Conservation (phyloP, 768 basidiomycete genomes). For the Tulasnella sp. region DNA sequence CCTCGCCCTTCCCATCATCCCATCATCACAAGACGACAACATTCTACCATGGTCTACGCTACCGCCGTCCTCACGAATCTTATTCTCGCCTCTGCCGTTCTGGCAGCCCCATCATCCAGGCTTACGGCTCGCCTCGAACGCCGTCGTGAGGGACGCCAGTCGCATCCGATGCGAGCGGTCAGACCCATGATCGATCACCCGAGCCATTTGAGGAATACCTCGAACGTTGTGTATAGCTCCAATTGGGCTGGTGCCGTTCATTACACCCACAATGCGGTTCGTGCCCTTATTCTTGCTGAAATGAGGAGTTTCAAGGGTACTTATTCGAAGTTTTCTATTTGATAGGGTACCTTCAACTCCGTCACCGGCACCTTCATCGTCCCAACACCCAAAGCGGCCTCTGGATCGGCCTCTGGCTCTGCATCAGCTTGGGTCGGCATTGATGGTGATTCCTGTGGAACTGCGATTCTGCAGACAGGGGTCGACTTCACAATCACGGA, state of each 20-base stretch:
- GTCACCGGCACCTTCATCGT: slow-evolving; percentile 31
- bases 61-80: slow-evolving; percentile 21
- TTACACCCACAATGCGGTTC: slow-evolving; percentile 22
- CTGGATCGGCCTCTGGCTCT: slow-evolving; percentile 26
- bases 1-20: no score
- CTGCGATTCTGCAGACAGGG: slow-evolving; percentile 31
- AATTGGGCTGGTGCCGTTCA: slow-evolving; percentile 32
- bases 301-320: no score
- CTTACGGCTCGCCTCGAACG: slow-evolving; percentile 21
- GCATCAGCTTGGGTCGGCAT: slow-evolving; percentile 28
- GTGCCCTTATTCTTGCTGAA: no score
- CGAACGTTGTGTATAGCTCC: slow-evolving; percentile 25
- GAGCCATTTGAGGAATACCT: slow-evolving; percentile 18
- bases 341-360: slow-evolving; percentile 28
- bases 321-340: no score
- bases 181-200: background rate
- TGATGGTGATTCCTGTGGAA: slow-evolving; percentile 30
- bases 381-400: slow-evolving; percentile 26
- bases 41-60: slow-evolving; percentile 18
- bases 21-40: slow-evolving; percentile 3
- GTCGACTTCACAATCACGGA: slow-evolving; percentile 27
- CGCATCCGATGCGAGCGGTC: slow-evolving; percentile 1
- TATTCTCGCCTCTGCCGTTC: slow-evolving; percentile 22
- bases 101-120: slow-evolving; percentile 21
- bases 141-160: slow-evolving; percentile 18